Conservation (phyloP, 108 stramenopile genomes). For the Fragilaria crotonensis region DNA sequence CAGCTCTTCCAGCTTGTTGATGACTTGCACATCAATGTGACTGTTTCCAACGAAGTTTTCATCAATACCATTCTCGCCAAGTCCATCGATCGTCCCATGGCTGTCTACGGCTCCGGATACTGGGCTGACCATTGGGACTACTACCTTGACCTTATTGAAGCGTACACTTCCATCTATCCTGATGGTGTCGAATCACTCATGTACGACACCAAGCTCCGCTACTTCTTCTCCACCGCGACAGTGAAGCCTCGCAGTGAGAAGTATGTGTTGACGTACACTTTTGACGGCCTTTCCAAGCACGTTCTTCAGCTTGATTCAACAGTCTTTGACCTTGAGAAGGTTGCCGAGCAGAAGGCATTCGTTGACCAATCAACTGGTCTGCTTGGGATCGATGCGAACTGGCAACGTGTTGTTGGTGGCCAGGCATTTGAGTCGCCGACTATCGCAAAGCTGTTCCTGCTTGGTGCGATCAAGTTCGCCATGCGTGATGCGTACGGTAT, state of each 20-base stretch:
- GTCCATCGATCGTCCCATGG: conserved; percentile 69
- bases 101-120: conserved; percentile 77
- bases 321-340: conserved; percentile 63
- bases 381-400: conserved; percentile 78
- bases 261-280: conserved; percentile 82
- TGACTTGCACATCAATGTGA: conserved; percentile 52
- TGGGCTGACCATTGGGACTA: conserved; percentile 92
- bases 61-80: conserved; percentile 64
- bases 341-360: conserved; percentile 71
- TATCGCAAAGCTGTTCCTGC: conserved; percentile 75
- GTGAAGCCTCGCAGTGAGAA: conserved; percentile 79
- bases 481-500: conserved; percentile 94
- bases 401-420: conserved; percentile 70
- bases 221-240: conserved; percentile 87
- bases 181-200: conserved; percentile 86
- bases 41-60: conserved; percentile 45
- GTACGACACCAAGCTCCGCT: conserved; percentile 82
- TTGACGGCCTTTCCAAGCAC: conserved; percentile 75
- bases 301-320: conserved; percentile 85
- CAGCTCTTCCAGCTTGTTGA: conserved; percentile 83
- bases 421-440: conserved; percentile 62
- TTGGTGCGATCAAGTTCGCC: conserved; percentile 83
- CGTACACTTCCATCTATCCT: conserved; percentile 89
- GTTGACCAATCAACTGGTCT: conserved; percentile 67
- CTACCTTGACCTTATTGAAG: conserved; percentile 86